These are phyloP conservation scores for Lactifluus volemus DNA, from an alignment of 768 basidiomycete species.

Conservation along the genomic window DNA sequence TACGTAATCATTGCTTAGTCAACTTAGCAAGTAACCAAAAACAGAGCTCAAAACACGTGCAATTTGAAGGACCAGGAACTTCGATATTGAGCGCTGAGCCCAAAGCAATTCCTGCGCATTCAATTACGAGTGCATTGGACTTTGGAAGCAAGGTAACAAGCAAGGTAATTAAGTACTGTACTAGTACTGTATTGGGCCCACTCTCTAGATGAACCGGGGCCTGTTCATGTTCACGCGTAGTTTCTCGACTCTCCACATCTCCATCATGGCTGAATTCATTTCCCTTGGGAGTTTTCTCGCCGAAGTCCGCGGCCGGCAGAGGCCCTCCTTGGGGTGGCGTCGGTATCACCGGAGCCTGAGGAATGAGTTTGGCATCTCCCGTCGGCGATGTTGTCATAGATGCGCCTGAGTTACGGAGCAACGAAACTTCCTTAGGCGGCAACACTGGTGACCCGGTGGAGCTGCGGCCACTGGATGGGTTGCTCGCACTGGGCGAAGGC, in stretches of 20 bases:
- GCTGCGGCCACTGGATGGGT: constrained; percentile 8
- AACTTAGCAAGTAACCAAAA: too few species aligned
- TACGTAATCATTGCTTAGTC: too few species aligned
- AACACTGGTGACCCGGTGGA: constrained; percentile 1
- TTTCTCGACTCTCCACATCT: background rate
- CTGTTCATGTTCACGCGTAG: background rate
- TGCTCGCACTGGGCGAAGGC: constrained; percentile 3
- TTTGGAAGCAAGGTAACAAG: too few species aligned
- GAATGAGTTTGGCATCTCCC: background rate
- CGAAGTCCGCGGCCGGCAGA: background rate
- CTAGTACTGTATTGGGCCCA: too few species aligned
- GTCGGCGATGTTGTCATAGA: background rate
- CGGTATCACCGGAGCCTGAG: background rate
- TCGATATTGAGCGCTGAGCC: too few species aligned
- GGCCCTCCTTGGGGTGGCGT: background rate
- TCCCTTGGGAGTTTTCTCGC: constrained; percentile 4
- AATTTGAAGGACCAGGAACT: too few species aligned
- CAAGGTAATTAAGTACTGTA: too few species aligned
- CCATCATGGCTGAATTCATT: background rate
- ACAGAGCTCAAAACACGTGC: too few species aligned
- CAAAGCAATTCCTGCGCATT: too few species aligned
- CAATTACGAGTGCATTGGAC: too few species aligned
- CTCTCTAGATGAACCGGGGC: background rate
- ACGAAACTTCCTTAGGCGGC: background rate
- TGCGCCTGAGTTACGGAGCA: background rate